Evolutionary conservation across 202 grass and related monocot genomes (phyloP), one percentile per base, ranked within the genome.

Genomic region (Zizania palustris): DNA sequence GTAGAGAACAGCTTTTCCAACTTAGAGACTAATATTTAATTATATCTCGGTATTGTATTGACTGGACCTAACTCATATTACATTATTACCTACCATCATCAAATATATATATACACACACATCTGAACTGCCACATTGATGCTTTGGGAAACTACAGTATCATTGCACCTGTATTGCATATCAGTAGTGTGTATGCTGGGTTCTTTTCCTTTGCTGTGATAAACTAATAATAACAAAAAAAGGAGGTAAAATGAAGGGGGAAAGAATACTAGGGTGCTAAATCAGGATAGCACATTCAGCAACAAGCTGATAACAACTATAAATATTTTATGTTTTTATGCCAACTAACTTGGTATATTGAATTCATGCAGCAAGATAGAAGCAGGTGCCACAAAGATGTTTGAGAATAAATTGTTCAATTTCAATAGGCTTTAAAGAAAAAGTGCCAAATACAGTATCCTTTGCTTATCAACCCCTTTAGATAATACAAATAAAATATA

Each of bases 401-500:
- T 45, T 21, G 14, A 39, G 21, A 67, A 57, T 28, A 39, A 45
- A 44, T 44, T 67, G 51, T 43, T 53, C 33, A 56, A 11, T 67
- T 28, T 56, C 51, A n/a, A 45, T 35, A 55, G 8, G 16, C 37
- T 18, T 51, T 41, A 1, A 65, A 41, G 36, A 50, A 45, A 77
- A 66, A 66, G 41, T 11, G 19, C 7, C 3, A 66, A 67, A 74
- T 18, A 2, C 15, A 67, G 4, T 37, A 65, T 63, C 72, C 18
- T 71, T 65, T 77, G 13, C 12, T 45, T 74, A 71, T 34, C 0
- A 33, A 15, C 45, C 19, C 40, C 56, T 68, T 82, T 45, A 77
- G 35, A 1, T 35, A 69, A 72, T 45, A 71, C 7, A 63, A 34
- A 39, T 18, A 66, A n/a, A 58, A 75, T 22, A 43, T 61, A 70